phyloP scores from a whole-genome alignment of 257 asterid genomes.

The Solanum virginianum region DNA sequence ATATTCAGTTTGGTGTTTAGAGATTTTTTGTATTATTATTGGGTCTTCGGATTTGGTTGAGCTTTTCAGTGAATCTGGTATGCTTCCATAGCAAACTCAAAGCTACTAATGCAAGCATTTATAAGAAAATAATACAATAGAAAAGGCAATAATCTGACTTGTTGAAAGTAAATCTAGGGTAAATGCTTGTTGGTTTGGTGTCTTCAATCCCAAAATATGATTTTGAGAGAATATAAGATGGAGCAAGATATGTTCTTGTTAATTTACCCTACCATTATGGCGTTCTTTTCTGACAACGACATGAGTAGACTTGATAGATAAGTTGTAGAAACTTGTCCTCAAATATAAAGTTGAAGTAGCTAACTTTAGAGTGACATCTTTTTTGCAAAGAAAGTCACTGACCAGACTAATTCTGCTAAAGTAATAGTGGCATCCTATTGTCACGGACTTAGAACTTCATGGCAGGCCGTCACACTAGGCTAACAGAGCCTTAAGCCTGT shows the following conservation, averaged over 20 bases:
- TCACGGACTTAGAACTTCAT: no score
- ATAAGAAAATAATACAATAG: neutral
- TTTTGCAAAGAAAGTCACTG: neutral
- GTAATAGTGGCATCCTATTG: neutral
- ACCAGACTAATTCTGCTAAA: neutral
- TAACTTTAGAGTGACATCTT: neutral
- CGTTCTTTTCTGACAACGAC: neutral
- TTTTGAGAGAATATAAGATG: neutral
- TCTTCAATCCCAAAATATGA: neutral
- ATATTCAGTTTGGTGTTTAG: neutral
- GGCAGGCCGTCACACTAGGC: no score
- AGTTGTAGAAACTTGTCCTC: neutral
- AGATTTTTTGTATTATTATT: neutral
- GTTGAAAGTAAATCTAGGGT: neutral
- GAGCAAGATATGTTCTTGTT: neutral
- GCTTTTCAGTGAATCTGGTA: neutral
- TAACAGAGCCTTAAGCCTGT: neutral
- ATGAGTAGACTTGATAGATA: neutral
- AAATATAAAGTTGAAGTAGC: neutral
- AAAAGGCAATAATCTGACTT: neutral
- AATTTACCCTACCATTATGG: neutral
- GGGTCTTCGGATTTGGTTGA: neutral
- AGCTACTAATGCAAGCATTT: neutral
- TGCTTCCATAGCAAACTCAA: neutral
- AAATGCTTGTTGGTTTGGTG: neutral